Percentiles rank a stretch among this genome's conserved stretches.
phyloP scores from a whole-genome alignment of 2,329 filamentous ascomycete species.

The Sporothrix luriei region DNA sequence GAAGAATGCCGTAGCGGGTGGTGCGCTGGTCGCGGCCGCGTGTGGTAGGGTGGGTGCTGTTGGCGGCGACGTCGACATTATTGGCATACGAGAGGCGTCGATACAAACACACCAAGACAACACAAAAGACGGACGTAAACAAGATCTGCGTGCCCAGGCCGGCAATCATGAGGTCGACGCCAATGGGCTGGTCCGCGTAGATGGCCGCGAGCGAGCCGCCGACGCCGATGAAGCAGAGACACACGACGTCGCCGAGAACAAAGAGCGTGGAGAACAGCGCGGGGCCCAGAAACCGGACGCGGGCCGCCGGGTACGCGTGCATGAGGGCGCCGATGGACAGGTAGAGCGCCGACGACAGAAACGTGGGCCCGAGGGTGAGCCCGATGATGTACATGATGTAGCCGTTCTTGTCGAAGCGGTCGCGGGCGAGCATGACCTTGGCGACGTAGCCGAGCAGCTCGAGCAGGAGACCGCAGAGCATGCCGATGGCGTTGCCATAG shows the following conservation, averaged over 20 bases:
- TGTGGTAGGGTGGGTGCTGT: too few species aligned
- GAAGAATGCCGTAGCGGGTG: slow-evolving; percentile 2
- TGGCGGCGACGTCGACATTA: too few species aligned
- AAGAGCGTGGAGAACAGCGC: slow-evolving; percentile 33
- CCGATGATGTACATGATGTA: slow-evolving; percentile 39
- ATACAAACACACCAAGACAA: slow-evolving; percentile 15
- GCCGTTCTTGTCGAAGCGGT: slow-evolving; percentile 34
- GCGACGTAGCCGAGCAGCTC: slow-evolving; percentile 36
- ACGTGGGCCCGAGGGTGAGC: slow-evolving; percentile 36
- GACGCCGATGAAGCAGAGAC: slow-evolving; percentile 36
- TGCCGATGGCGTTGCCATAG: slow-evolving; percentile 36
- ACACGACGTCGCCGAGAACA: slow-evolving; percentile 35
- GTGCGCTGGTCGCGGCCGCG: background rate
- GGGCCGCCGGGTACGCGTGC: slow-evolving; percentile 13
- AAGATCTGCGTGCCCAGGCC: slow-evolving; percentile 35
- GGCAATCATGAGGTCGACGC: slow-evolving; percentile 36
- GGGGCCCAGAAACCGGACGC: slow-evolving; percentile 30
- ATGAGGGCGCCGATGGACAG: slow-evolving; percentile 35
- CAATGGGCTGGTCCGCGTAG: slow-evolving; percentile 35
- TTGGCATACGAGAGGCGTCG: background rate
- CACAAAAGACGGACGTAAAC: slow-evolving; percentile 35
- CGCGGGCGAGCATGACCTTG: slow-evolving; percentile 34
- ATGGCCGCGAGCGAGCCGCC: slow-evolving; percentile 36
- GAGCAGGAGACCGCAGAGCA: slow-evolving; percentile 35
- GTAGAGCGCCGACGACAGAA: slow-evolving; percentile 36